Base-by-base conservation (phyloP, 2,329 filamentous ascomycete species). In the Pyrenophora graminea region DNA sequence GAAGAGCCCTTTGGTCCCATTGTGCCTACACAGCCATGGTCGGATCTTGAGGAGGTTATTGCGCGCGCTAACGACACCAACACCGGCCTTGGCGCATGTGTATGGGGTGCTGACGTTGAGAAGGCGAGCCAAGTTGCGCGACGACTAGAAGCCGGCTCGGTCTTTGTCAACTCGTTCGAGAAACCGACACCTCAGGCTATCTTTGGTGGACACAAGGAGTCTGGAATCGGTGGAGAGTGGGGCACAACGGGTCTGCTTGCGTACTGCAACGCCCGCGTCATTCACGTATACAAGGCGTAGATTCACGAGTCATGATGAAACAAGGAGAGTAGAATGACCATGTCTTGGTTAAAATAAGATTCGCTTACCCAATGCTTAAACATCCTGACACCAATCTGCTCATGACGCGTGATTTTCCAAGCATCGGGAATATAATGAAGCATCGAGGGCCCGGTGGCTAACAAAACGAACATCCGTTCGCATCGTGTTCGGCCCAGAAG, bases 141-240 rank as follows among this genome's bases (percentile, higher is more conserved):
- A 34, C 67, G 73, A 21, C 65, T 85, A 13, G 73, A 81, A 62
- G 78, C 81, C n/a, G 82, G 82, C 1, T 82, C 71, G 25, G 79
- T 84, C 15, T 85, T 79, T 67, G 74, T 84, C 48, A 85, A 85
- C 69, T 77, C 73, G 17, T 79, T 70, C 52, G 75, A 79, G 65
- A 77, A 77, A 65, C 72, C 74, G 0, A 77, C 74, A 3, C 76
- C 79, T 0, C 70, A 76, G 58, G 79, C 77, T 4, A 68, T 74
- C 59, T 92, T 92, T 61, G 87, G 88, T 46, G 90, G 91, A 0
- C 90, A 83, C 79, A 93, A 92, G 76, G 83, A 91, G 76, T 84
- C 79, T 21, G 90, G 90, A 55, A 88, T 91, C 50, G 90, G 90
- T 38, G 85, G 88, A 49, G 90, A 95, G 73, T 78, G 76, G 76